These are phyloP conservation scores for Sphenostylis stenocarpa DNA, from an alignment of 306 rosid genomes.

Conservation along the genomic window DNA sequence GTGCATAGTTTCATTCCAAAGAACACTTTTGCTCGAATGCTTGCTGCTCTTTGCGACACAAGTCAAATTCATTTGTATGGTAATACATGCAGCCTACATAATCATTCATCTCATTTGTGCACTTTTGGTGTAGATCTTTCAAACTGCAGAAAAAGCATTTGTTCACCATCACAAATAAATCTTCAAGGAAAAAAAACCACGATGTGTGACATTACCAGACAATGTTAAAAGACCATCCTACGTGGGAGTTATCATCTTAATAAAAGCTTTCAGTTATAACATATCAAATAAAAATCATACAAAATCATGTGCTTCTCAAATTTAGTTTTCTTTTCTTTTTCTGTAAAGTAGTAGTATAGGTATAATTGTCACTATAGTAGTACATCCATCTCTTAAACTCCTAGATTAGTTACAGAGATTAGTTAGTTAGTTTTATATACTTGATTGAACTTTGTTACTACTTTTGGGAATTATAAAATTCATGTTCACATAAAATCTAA, in stretches of 20 bases:
- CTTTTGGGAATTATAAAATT: no score
- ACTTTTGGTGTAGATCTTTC: constrained; percentile 83
- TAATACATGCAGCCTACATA: constrained; percentile 96
- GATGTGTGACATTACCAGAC: not conserved
- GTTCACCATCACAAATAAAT: constrained; percentile 13
- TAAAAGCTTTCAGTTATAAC: not conserved
- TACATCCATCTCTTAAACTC: no score
- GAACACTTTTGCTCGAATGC: constrained; percentile 79
- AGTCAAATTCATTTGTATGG: constrained; percentile 87
- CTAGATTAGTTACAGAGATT: no score
- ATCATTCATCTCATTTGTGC: constrained; percentile 92
- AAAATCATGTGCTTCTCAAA: not conserved
- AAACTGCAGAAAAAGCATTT: constrained; percentile 57
- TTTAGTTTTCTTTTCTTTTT: no score
- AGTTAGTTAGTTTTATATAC: no score
- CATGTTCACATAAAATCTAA: no score
- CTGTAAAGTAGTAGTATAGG: no score
- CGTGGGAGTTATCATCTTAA: not conserved
- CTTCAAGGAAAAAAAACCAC: not conserved
- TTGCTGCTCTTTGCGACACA: constrained; percentile 95
- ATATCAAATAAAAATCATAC: not conserved
- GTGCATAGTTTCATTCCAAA: constrained; percentile 57
- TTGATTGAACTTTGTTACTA: no score
- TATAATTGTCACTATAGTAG: no score
- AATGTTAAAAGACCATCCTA: not conserved